Evolutionary conservation across 2,329 filamentous ascomycete species (phyloP), one percentile per base, ranked within the genome.

Genomic region (Knoxdaviesia capensis): DNA sequence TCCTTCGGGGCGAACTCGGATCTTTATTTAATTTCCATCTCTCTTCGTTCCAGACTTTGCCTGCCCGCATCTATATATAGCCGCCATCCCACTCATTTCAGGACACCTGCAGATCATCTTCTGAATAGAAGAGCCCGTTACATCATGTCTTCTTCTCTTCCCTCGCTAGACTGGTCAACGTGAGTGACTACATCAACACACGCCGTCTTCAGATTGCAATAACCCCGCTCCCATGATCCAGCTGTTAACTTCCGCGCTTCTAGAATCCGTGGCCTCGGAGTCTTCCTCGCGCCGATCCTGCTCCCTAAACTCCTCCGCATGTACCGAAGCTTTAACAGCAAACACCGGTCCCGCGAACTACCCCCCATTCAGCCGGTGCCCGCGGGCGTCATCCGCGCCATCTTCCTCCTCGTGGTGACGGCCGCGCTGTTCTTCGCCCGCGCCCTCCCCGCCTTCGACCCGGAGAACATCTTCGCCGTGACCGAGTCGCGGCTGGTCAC

Each of bases 401-500:
- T 84, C 52, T 59, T 65, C 44, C 53, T 82, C 51, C 63, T 90
- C 51, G 62, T 73, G 54, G 42, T 67, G 50, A 51, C 66, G 38
- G 52, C 62, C 49, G 47, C 59, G 11, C 50, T 60, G 4, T 51
- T 73, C 49, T 53, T 75, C 45, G 51, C 77, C 45, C 68, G 74
- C 45, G 77, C 80, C 10, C 61, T 88, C 0, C 77, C 84, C 0
- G 48, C 61, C 45, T 77, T 85, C 53, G 64, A 72, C 5, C 80
- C 82, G 5, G 76, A 84, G 55, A 94, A 94, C 60, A 64, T 96
- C 57, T 94, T 96, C 66, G 54, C 59, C 31, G 58, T 65, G 11
- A 94, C 88, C 1, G 67, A 76, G 44, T 90, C 84, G 41, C 82
- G 87, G 33, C 74, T 96, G 11, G 81, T 86, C 52, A 88, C 82